Conservation (phyloP, 345 rosid species). For the Pistacia vera region DNA sequence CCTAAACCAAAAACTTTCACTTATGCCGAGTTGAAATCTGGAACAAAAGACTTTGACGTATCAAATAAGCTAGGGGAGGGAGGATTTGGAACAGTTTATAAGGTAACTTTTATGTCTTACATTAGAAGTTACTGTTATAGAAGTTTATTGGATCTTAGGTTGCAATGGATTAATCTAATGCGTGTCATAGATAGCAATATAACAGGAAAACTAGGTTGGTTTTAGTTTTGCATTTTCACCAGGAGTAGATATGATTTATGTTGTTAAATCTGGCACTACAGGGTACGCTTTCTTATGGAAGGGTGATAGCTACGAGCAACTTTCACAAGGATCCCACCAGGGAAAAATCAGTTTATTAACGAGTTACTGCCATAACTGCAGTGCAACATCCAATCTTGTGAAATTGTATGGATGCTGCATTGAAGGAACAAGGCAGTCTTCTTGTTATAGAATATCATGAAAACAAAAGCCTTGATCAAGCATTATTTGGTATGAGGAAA, state of each 20-base stretch:
- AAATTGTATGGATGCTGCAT: too few relatives aligned
- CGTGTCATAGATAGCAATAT: not conserved
- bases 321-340: conserved; percentile 39
- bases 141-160: not conserved
- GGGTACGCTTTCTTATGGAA: conserved; percentile 43
- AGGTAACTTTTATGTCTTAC: conserved; percentile 17
- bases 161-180: too few relatives aligned
- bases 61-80: conserved; percentile 46
- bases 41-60: conserved; percentile 35
- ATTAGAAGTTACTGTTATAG: not conserved
- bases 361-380: too few relatives aligned
- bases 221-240: too few relatives aligned
- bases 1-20: conserved; percentile 36
- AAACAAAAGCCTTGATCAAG: conserved; percentile 19
- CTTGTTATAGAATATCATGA: too few relatives aligned
- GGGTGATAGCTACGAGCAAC: conserved; percentile 39
- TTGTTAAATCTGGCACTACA: too few relatives aligned
- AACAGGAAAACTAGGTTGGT: not conserved
- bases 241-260: too few relatives aligned
- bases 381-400: too few relatives aligned
- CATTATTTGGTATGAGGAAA: too few relatives aligned
- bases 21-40: too few relatives aligned
- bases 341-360: too few relatives aligned
- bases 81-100: conserved; percentile 46
- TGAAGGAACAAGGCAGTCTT: too few relatives aligned